phyloP scores from a whole-genome alignment of 257 asterid species.

The Solanum bulbocastanum region DNA sequence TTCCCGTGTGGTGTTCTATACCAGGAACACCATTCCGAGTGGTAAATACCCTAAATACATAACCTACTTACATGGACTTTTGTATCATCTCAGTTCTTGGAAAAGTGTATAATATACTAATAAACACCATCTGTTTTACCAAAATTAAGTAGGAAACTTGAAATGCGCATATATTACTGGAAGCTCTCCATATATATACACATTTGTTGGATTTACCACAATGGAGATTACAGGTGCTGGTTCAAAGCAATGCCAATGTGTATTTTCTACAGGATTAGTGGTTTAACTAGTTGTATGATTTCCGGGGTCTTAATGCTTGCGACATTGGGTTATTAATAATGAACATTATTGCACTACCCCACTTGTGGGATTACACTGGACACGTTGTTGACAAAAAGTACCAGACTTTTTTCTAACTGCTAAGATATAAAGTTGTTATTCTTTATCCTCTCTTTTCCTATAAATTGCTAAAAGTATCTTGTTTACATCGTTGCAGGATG shows the following conservation, averaged over 20 bases:
- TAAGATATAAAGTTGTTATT: background rate
- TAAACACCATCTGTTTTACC: background rate
- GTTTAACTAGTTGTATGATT: background rate
- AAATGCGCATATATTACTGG: background rate
- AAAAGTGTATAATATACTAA: background rate
- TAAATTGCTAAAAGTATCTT: background rate
- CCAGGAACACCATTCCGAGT: conserved; percentile 90
- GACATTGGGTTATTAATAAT: background rate
- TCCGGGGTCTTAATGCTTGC: background rate
- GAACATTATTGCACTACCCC: background rate
- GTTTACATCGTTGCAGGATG: conserved; percentile 54
- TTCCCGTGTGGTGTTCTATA: conserved; percentile 75
- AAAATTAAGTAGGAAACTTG: background rate
- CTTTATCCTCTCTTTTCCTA: background rate
- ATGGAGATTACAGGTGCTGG: background rate
- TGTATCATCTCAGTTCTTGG: background rate
- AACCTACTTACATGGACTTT: background rate
- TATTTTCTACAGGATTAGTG: background rate
- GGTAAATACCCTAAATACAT: conserved; percentile 26
- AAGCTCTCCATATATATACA: background rate
- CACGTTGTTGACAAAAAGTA: background rate
- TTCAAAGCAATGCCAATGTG: background rate
- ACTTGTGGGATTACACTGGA: background rate
- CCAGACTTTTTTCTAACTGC: background rate
- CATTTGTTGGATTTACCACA: background rate